Evolutionary conservation across 305 asterid genomes (phyloP), one percentile per base, ranked within the genome.

Genomic region (Stenogyne calaminthoides): DNA sequence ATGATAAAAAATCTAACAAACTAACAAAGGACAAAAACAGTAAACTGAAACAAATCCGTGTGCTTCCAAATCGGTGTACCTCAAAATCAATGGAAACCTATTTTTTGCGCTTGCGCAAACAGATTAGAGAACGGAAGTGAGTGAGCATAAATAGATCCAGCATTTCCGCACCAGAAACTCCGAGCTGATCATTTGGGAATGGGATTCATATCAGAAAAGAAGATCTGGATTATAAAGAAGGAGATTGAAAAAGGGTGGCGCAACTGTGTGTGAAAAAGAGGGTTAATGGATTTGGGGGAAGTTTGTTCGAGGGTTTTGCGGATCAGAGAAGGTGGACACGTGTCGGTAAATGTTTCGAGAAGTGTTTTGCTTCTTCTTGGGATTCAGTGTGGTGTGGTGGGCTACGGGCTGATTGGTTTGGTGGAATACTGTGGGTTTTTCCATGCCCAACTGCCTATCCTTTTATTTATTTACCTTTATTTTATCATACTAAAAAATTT

Each of bases 51-150:
- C 65, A 64, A 73, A 74, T 67, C 85, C 75, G 14, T 16, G 3
- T 57, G 77, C 82, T 58, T 59, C 39, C 36, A 32, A 32, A 32
- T 32, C 36, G 36, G 36, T 4, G 1, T 4, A 82, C 69, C 82
- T 81, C 69, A 75, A 76, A 74, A 52, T 52, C 27, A 34, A 65
- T 27, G 54, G 0, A 22, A 19, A 47, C 2, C 46, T 9, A 8
- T 15, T 72, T 86, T 90, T 85, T 74, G 72, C 90, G 86, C 67
- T 88, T 85, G 49, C 84, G 84, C 70, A 86, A 47, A 69, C 86
- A 87, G 84, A 87, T 87, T 71, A 83, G 56, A 78, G 92, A 87
- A 12, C 91, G 92, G 20, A 82, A 78, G 73, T 85, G 90, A 67
- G 87, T 85, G 70, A 82, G 84, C 29, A 81, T 66, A 73, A 85